These are phyloP conservation scores for Aureobasidium melanogenum DNA, from an alignment of 2,329 filamentous ascomycete species.

Conservation along the genomic window DNA sequence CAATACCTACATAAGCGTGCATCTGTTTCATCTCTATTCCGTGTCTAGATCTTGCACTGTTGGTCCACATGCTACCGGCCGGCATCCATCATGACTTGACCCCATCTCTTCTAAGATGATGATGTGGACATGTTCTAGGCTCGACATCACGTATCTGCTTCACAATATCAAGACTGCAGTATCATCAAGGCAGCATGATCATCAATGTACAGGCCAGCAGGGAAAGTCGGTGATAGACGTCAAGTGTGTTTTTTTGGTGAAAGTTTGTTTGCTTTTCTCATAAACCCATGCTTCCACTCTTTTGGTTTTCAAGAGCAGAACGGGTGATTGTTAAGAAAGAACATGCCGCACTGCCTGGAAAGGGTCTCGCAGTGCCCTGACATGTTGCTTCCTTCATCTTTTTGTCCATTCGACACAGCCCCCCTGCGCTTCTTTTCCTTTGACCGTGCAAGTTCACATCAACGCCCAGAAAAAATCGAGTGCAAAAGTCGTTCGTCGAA, in stretches of 20 bases:
- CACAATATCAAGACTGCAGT: neutral
- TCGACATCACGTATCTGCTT: neutral
- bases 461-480: slow-evolving; percentile 6
- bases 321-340: neutral
- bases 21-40: neutral
- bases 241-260: slow-evolving; percentile 9
- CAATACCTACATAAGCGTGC: slow-evolving; percentile 7
- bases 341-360: slow-evolving; percentile 6
- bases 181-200: neutral
- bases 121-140: neutral
- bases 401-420: neutral
- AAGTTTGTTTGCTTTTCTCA: slow-evolving; percentile 13
- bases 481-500: slow-evolving; percentile 10
- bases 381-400: slow-evolving; percentile 5
- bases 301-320: slow-evolving; percentile 5
- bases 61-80: neutral
- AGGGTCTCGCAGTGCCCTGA: neutral
- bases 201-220: neutral
- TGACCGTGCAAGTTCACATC: slow-evolving; percentile 8
- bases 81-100: neutral
- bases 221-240: neutral
- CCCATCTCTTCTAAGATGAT: neutral
- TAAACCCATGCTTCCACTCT: slow-evolving; percentile 7
- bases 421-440: slow-evolving; percentile 6
- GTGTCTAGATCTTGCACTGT: neutral